Evolutionary conservation across 169 alveolate genomes (phyloP).

Genomic region (Theileria parva): DNA sequence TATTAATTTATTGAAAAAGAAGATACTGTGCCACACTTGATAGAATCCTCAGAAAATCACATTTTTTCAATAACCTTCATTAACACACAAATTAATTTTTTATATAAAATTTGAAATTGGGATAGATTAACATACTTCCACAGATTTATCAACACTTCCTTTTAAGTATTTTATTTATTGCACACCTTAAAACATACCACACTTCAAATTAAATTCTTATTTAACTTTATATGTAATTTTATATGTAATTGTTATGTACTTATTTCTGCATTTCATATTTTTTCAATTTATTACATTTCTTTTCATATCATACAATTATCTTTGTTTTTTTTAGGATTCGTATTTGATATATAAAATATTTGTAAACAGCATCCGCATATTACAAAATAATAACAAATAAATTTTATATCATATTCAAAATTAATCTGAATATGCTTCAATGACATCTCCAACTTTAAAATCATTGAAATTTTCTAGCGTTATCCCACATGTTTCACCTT

Average conservation of each 20-base stretch:
- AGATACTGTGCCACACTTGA: not conserved
- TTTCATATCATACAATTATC: no score
- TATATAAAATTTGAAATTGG: not conserved
- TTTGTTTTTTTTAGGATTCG: no score
- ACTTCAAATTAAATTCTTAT: no score
- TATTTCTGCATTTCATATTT: no score
- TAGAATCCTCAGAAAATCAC: not conserved
- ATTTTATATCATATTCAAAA: not conserved
- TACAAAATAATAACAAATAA: not conserved
- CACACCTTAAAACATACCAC: no score
- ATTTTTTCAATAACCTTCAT: not conserved
- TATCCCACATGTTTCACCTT: slow-evolving; percentile 61
- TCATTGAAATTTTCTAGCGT: slow-evolving; percentile 56
- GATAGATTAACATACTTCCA: not conserved
- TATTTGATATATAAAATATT: no score
- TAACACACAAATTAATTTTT: not conserved
- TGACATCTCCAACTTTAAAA: slow-evolving; percentile 50
- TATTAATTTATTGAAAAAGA: no score
- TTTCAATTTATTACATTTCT: no score
- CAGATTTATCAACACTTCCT: not conserved
- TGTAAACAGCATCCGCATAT: no score
- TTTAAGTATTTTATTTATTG: not conserved
- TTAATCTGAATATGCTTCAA: slow-evolving; percentile 39
- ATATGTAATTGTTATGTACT: no score
- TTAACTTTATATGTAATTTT: no score